Base-by-base conservation (phyloP, 805 yeast genomes). In the Wickerhamomyces hampshirensis region DNA sequence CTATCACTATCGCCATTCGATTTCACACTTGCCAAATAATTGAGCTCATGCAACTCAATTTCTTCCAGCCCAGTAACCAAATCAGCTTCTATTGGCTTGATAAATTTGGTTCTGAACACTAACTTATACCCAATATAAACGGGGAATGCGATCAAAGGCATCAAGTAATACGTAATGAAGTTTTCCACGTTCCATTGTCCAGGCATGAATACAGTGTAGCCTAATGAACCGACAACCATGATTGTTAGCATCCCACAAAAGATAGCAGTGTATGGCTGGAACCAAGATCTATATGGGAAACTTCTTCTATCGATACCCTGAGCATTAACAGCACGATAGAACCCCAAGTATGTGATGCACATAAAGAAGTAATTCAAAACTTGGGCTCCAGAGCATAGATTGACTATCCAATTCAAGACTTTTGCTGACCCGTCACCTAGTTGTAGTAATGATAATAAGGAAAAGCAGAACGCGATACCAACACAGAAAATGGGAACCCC, bases 401-500 rank as follows among this genome's bases (percentile, higher is more conserved):
- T 80, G 37, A 80, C 73, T 30, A 84, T 69, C 89, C 91, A 84
- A 47, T 64, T 68, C 42, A 84, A 66, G 4, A 83, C 91, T 3
- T 68, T 66, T n/a, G 76, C 71, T 24, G 88, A 68, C 18, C 69
- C 60, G 31, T 69, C 64, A 26, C 80, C 69, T 36, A 79, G 59
- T 50, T 82, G 91, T 50, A 83, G 56, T 38, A 83, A 69, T 13
- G 88, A 75, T 18, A 84, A 56, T 33, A 79, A 60, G 0, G 87
- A 77, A 69, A 84, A 81, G 13, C 60, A 48, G 35, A 73, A 56
- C 5, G 80, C 65, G 15, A 70, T 63, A 9, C 55, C 45, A 65
- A 85, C 89, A 11, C 91, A 74, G 39, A 66, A 65, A 54, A 78
- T 78, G 0, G 95, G 95, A 12, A 82, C 84, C 5, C 95, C 95